Evolutionary conservation across 176 grass and related monocot genomes (phyloP).

Genomic region (Avena atlantica): DNA sequence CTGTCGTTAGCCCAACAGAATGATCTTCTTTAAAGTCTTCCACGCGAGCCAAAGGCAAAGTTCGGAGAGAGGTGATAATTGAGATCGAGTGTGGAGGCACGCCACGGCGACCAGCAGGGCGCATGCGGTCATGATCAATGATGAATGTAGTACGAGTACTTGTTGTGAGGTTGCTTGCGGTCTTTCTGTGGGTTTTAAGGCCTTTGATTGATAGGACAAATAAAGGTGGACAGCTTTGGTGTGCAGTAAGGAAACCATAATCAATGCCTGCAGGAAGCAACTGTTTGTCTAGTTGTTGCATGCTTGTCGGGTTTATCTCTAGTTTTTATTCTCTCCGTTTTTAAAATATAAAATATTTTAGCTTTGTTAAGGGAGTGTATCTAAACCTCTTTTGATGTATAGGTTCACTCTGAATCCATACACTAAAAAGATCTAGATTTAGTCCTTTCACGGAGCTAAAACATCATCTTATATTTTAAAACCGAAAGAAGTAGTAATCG

Average conservation of each 20-base stretch:
- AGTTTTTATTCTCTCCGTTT: too few species aligned
- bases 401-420: too few species aligned
- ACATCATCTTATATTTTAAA: too few species aligned
- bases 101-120: conserved; percentile 20
- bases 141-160: not conserved
- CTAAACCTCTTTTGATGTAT: too few species aligned
- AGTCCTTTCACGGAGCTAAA: too few species aligned
- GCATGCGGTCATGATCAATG: conserved; percentile 33
- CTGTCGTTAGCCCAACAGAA: conserved; percentile 19
- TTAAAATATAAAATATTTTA: too few species aligned
- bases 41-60: not conserved
- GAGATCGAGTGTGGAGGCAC: conserved; percentile 18
- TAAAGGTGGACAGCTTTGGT: not conserved
- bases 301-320: not conserved
- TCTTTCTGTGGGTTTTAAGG: conserved; percentile 6
- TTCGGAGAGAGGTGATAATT: conserved; percentile 18
- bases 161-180: not conserved
- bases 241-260: not conserved
- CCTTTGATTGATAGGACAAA: conserved; percentile 39
- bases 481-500: too few species aligned
- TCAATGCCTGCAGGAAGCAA: not conserved
- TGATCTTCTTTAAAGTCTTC: not conserved
- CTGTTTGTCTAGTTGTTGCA: not conserved
- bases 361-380: too few species aligned
- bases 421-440: too few species aligned